These are phyloP conservation scores for Sarocladium kiliense DNA, from an alignment of 2,329 filamentous ascomycete species.

Conservation along the genomic window DNA sequence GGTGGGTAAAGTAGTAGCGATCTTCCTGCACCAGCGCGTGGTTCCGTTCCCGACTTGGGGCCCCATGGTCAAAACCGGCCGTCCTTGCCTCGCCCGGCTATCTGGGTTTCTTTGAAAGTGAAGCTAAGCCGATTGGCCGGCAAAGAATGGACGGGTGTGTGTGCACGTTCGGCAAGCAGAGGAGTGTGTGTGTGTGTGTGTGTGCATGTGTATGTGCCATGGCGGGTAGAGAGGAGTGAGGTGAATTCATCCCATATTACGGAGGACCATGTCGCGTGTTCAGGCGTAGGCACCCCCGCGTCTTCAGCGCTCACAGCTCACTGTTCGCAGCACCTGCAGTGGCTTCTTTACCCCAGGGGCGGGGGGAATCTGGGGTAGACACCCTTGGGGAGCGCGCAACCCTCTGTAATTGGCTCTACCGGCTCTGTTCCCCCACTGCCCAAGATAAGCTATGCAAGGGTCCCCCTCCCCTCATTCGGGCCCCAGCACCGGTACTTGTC, in stretches of 20 bases:
- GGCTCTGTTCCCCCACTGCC: neutral
- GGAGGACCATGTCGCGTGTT: no score
- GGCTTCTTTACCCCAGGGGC: neutral
- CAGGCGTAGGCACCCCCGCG: no score
- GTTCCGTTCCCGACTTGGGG: neutral
- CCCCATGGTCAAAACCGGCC: neutral
- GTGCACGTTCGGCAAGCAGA: neutral
- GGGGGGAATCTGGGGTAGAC: constrained; percentile 6
- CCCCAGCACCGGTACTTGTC: neutral
- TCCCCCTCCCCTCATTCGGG: neutral
- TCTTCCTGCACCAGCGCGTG: no score
- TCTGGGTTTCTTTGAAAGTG: neutral
- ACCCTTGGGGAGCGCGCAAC: neutral
- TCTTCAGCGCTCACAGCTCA: no score
- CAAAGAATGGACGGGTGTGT: neutral
- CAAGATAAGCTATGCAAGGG: constrained; percentile 5
- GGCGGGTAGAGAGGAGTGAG: neutral
- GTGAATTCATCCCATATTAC: neutral
- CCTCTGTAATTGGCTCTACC: neutral
- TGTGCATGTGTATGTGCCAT: neutral
- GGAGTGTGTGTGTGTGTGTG: no score
- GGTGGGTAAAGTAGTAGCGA: neutral
- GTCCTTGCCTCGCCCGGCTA: neutral
- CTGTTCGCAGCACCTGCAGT: no score
- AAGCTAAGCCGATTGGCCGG: constrained; percentile 3